Evolutionary conservation across 371 early-diverging fungal species (phyloP).

Genomic region (Umbelopsis sp.): DNA sequence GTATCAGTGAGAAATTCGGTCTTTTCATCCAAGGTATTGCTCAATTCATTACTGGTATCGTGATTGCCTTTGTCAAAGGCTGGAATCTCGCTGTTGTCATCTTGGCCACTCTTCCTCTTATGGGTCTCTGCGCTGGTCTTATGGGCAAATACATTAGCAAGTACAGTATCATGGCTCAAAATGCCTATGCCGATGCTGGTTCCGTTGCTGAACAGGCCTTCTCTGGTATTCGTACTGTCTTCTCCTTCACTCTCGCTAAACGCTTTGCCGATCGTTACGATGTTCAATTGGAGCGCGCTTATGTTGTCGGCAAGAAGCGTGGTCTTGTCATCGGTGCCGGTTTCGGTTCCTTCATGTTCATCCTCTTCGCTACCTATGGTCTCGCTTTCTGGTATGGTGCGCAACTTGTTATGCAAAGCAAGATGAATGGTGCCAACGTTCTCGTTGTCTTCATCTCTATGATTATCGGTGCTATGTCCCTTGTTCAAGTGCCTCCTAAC

Average conservation of each 20-base stretch:
- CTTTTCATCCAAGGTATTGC: conserved; percentile 66
- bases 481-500: conserved; percentile 59
- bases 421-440: conserved; percentile 53
- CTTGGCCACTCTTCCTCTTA: conserved; percentile 67
- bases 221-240: conserved; percentile 85
- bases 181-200: conserved; percentile 52
- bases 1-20: conserved; percentile 87
- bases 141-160: conserved; percentile 75
- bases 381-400: conserved; percentile 85
- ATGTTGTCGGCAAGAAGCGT: conserved; percentile 57
- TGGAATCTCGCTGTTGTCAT: conserved; percentile 86
- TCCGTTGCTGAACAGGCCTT: conserved; percentile 71
- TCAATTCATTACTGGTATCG: conserved; percentile 85
- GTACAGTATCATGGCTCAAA: conserved; percentile 41
- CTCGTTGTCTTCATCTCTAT: conserved; percentile 75
- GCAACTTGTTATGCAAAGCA: conserved; percentile 49
- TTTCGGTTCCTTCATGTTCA: conserved; percentile 66
- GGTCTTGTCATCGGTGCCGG: conserved; percentile 57
- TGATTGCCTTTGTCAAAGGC: conserved; percentile 84
- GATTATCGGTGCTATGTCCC: conserved; percentile 62
- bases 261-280: conserved; percentile 70
- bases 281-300: conserved; percentile 55
- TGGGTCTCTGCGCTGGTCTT: conserved; percentile 53
- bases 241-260: conserved; percentile 80
- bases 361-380: conserved; percentile 68